Evolutionary conservation across 257 asterid genomes (phyloP).

Genomic region (Jasminum sambac): DNA sequence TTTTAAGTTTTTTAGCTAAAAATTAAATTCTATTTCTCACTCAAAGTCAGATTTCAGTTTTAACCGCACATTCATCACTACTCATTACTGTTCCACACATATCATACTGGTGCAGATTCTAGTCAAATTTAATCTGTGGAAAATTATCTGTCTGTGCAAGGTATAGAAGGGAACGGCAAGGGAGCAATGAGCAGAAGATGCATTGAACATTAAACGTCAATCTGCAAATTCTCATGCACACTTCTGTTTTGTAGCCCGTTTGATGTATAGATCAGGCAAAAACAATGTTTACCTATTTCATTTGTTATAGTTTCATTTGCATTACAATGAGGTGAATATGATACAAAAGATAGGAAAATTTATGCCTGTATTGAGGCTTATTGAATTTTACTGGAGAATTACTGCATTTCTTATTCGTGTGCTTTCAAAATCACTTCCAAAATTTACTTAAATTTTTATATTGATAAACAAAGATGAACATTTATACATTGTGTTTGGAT

Average conservation of each 20-base stretch:
- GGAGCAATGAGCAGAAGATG: constrained; percentile 27
- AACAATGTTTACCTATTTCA: not conserved
- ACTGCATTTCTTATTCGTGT: not conserved
- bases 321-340: not conserved
- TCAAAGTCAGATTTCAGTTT: too few relatives aligned
- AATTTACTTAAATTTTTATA: too few relatives aligned
- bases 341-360: not conserved
- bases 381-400: not conserved
- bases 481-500: too few relatives aligned
- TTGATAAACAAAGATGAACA: too few relatives aligned
- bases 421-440: not conserved
- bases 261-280: not conserved
- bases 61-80: too few relatives aligned
- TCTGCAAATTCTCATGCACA: not conserved
- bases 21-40: too few relatives aligned
- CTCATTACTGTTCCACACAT: too few relatives aligned
- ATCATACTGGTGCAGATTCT: too few relatives aligned
- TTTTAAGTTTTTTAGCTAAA: too few relatives aligned
- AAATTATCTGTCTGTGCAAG: constrained; percentile 31
- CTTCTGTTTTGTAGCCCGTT: not conserved
- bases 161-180: constrained; percentile 35
- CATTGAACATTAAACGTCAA: not conserved
- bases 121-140: not conserved
- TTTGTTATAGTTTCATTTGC: constrained; percentile 1
- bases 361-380: too few relatives aligned